phyloP scores from a whole-genome alignment of 1,284 basidiomycete genomes.

The Hemileia vastatrix region DNA sequence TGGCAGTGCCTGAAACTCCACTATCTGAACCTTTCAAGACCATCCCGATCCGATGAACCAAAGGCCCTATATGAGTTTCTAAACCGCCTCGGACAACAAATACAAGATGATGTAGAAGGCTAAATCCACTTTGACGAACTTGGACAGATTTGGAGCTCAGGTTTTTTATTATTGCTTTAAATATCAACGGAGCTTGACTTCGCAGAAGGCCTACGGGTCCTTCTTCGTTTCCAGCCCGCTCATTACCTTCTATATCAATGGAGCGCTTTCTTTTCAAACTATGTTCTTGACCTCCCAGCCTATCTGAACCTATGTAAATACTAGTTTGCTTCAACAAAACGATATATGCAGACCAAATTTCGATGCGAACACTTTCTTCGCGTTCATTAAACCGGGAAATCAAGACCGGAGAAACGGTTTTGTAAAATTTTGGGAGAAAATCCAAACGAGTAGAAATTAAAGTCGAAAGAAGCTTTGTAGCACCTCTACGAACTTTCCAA shows the following conservation, averaged over 20 bases:
- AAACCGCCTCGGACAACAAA: conserved; percentile 73
- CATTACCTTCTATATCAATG: conserved; percentile 6
- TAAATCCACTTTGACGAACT: conserved; percentile 74
- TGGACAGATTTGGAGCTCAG: conserved; percentile 72
- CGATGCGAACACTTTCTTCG: conserved; percentile 89
- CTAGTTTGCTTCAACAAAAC: conserved; percentile 67
- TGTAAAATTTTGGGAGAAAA: conserved; percentile 66
- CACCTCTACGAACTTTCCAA: conserved; percentile 89
- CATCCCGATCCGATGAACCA: conserved; percentile 46
- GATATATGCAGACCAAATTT: conserved; percentile 79
- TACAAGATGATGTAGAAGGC: conserved; percentile 64
- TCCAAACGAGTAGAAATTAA: conserved; percentile 81
- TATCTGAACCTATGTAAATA: conserved; percentile 48
- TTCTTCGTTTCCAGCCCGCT: conserved; percentile 11
- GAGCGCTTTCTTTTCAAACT: conserved; percentile 24
- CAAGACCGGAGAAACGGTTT: conserved; percentile 71
- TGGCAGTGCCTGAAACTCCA: conserved; percentile 35
- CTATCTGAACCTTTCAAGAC: conserved; percentile 42
- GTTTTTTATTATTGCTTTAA: conserved; percentile 73
- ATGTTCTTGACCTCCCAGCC: too few relatives aligned
- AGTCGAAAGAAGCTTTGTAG: conserved; percentile 77
- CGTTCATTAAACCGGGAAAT: conserved; percentile 86
- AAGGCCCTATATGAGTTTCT: conserved; percentile 56
- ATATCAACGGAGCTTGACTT: conserved; percentile 62
- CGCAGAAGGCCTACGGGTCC: conserved; percentile 50